Conservation (phyloP, 2,329 filamentous ascomycete species). For the Dactylellina drechsleri region DNA sequence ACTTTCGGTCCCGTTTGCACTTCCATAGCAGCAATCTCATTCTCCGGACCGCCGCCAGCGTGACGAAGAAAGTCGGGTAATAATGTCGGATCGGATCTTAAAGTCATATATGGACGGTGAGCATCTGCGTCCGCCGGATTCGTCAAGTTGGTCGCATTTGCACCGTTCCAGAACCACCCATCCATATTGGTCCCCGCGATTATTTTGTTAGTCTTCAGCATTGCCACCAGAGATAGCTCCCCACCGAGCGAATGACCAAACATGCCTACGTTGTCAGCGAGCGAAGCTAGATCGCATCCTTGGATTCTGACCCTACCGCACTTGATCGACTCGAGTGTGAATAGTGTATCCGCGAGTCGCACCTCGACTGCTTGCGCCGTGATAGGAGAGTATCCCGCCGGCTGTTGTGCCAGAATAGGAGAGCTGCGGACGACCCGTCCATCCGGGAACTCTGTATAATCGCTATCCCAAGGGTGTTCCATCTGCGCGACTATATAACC, state of each 20-base stretch:
- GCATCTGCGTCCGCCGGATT: conserved; percentile 16
- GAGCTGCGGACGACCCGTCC: conserved; percentile 5
- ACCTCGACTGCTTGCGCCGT: conserved; percentile 11
- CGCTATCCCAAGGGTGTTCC: conserved; percentile 18
- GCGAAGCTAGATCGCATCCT: conserved; percentile 8
- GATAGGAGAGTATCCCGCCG: conserved; percentile 25
- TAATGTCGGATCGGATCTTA: conserved; percentile 6
- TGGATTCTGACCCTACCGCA: conserved; percentile 16
- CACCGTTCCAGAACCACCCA: conserved; percentile 43
- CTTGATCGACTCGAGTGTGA: conserved; percentile 21
- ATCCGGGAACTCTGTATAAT: conserved; percentile 27
- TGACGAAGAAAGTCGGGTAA: conserved; percentile 17
- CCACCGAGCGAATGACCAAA: conserved; percentile 36
- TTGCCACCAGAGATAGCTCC: conserved; percentile 24
- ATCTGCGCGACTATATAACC: conserved; percentile 20
- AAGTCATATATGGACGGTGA: conserved; percentile 21
- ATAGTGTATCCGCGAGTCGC: conserved; percentile 27
- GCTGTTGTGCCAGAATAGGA: not conserved
- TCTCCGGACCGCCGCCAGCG: conserved; percentile 35
- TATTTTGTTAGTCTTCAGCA: conserved; percentile 28
- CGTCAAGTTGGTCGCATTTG: conserved; percentile 38
- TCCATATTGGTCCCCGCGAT: conserved; percentile 38
- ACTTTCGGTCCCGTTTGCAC: conserved; percentile 39
- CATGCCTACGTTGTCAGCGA: conserved; percentile 27
- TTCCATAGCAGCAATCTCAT: conserved; percentile 31